Conservation (phyloP, 140 eudicot genomes). For the Bidens hawaiensis region DNA sequence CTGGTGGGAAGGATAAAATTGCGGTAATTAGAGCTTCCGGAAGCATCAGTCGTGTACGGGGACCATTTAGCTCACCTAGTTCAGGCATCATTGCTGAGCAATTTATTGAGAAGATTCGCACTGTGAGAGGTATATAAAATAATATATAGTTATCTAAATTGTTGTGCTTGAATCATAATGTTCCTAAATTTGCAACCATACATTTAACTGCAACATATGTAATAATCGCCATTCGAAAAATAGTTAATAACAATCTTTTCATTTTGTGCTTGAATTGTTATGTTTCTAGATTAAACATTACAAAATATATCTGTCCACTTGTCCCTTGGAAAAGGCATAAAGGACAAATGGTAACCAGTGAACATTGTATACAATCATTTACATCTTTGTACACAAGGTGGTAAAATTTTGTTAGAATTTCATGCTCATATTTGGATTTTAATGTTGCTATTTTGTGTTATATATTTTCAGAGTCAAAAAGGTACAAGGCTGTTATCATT, state of each 20-base stretch:
- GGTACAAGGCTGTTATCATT: constrained; percentile 77
- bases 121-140: constrained; percentile 48
- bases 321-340: background rate
- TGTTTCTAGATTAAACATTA: background rate
- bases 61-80: constrained; percentile 58
- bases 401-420: background rate
- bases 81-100: constrained; percentile 83
- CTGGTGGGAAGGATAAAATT: constrained; percentile 75
- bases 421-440: constrained; percentile 3
- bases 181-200: too few species aligned
- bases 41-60: constrained; percentile 77
- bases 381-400: background rate
- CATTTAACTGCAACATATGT: background rate
- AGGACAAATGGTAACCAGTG: background rate
- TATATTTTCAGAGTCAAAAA: constrained; percentile 63
- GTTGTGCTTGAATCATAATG: too few species aligned
- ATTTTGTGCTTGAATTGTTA: constrained; percentile 2
- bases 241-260: background rate
- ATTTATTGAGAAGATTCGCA: constrained; percentile 85
- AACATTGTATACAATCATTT: background rate
- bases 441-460: constrained; percentile 3
- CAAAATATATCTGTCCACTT: background rate
- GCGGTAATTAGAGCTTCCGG: constrained; percentile 97
- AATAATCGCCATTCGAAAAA: too few species aligned
- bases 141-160: constrained; percentile 1